Conservation (phyloP, 23 red algal species). For the Agarophyton chilense region DNA sequence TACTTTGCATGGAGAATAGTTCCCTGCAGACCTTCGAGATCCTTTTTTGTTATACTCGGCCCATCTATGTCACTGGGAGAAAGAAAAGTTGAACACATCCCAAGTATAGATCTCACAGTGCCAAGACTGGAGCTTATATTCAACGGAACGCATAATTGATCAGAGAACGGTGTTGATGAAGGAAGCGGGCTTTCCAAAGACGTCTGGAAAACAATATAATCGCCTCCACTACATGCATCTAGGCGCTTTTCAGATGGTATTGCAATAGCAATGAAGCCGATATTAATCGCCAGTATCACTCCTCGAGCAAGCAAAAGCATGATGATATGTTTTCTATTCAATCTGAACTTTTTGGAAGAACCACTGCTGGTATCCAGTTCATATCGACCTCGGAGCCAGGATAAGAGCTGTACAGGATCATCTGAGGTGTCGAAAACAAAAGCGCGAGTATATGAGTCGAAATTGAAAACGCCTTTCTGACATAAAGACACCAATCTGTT, state of each 20-base stretch:
- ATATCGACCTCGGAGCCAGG: slow-evolving; percentile 9
- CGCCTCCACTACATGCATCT: neutral
- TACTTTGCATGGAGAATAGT: too few relatives aligned
- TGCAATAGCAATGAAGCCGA: neutral
- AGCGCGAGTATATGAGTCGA: neutral
- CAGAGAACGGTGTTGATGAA: neutral
- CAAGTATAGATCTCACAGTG: neutral
- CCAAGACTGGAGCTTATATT: neutral
- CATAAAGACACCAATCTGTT: neutral
- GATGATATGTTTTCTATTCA: too few relatives aligned
- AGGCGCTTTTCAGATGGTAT: neutral
- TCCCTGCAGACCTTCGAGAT: neutral
- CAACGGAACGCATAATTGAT: neutral
- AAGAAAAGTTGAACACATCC: neutral
- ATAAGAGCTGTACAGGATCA: neutral
- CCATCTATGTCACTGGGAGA: neutral
- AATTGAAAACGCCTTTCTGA: neutral
- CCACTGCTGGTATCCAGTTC: neutral
- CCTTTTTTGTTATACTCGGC: neutral
- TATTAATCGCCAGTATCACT: neutral
- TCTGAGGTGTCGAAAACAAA: slow-evolving; percentile 26
- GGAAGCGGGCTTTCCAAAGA: neutral
- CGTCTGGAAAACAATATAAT: neutral
- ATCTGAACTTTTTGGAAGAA: too few relatives aligned
- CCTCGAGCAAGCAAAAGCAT: neutral